Percentiles rank a stretch among this genome's conserved stretches.
Evolutionary conservation across 305 asterid genomes (phyloP).

Genomic region (Fraxinus ornus): DNA sequence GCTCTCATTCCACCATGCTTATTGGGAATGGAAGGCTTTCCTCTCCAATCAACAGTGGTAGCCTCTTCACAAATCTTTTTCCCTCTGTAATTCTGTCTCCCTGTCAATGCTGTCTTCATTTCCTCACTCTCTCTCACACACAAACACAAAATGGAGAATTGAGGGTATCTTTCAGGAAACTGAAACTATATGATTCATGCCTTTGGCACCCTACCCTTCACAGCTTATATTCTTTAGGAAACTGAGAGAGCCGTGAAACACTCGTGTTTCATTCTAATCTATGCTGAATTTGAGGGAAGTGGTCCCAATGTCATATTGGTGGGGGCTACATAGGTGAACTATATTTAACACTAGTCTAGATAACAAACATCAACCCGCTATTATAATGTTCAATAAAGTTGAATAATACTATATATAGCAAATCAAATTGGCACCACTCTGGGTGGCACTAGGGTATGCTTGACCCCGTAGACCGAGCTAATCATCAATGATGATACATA

Average conservation of each 20-base stretch:
- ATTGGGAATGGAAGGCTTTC: slow-evolving; percentile 44
- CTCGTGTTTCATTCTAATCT: background rate
- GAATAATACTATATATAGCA: too few species aligned
- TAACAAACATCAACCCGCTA: too few species aligned
- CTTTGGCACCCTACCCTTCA: background rate
- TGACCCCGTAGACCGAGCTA: too few species aligned
- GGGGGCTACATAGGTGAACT: background rate
- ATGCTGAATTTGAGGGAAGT: background rate
- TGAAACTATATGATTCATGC: background rate
- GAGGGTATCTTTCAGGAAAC: background rate
- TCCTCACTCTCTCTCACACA: background rate
- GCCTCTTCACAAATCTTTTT: slow-evolving; percentile 16
- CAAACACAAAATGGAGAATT: background rate
- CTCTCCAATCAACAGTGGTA: slow-evolving; percentile 42
- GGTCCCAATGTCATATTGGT: background rate
- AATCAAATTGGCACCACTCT: too few species aligned
- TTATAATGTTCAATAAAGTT: too few species aligned
- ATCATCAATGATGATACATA: background rate
- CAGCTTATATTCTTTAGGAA: background rate
- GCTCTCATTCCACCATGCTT: slow-evolving; percentile 53
- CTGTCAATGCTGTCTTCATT: background rate
- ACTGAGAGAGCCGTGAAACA: background rate
- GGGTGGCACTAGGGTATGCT: too few species aligned
- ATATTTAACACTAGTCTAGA: too few species aligned
- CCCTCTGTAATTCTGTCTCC: background rate